These are phyloP conservation scores for Kwoniella pini DNA, from an alignment of 768 basidiomycete genomes.

Conservation along the genomic window DNA sequence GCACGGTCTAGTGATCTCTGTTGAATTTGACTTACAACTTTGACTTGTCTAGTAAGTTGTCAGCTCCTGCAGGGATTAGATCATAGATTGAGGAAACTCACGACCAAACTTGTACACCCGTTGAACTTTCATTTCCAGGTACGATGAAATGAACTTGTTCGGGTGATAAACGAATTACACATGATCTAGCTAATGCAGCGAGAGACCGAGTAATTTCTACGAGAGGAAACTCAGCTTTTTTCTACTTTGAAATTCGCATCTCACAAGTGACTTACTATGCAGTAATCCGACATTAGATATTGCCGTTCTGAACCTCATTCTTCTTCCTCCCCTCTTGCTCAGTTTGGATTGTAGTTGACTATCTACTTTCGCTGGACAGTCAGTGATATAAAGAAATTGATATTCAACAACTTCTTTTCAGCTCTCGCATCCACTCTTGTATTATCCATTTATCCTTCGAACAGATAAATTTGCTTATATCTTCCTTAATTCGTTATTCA, in stretches of 20 bases:
- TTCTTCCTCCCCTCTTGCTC: not conserved
- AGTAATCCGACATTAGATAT: slow-evolving; percentile 46
- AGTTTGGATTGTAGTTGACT: not conserved
- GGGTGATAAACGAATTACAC: slow-evolving; percentile 44
- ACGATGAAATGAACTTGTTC: slow-evolving; percentile 53
- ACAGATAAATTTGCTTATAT: no score
- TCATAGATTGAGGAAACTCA: slow-evolving; percentile 27
- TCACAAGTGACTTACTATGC: slow-evolving; percentile 44
- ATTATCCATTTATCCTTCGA: no score
- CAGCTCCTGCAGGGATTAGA: not conserved
- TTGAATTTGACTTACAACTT: slow-evolving; percentile 36
- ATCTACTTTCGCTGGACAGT: no score
- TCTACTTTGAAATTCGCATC: not conserved
- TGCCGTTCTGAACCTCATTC: slow-evolving; percentile 52
- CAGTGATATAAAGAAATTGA: no score
- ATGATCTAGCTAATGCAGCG: slow-evolving; percentile 38
- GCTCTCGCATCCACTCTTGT: no score
- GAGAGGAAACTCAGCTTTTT: slow-evolving; percentile 2
- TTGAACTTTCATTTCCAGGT: slow-evolving; percentile 49
- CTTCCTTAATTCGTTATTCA: no score
- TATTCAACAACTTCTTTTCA: no score
- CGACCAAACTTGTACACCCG: slow-evolving; percentile 55
- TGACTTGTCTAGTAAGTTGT: slow-evolving; percentile 35
- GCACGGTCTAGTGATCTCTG: not conserved
- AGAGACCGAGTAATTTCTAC: slow-evolving; percentile 50